Percentiles rank a stretch among this genome's conserved stretches.
Evolutionary conservation across 345 rosid genomes (phyloP).

Genomic region (Citrus inodora): DNA sequence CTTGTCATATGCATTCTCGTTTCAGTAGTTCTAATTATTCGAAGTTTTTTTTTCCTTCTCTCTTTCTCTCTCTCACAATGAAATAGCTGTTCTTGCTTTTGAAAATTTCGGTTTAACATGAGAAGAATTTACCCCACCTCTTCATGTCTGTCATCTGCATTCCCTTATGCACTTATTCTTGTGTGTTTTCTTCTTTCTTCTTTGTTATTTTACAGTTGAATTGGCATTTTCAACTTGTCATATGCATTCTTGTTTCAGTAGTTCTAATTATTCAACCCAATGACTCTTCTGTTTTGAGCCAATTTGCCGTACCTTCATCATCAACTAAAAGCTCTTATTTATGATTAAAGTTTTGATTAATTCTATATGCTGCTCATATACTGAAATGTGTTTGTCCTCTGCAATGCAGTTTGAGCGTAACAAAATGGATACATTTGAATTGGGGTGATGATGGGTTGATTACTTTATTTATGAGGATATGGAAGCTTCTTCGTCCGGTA

Average conservation of each 20-base stretch:
- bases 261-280: background rate
- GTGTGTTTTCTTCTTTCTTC: background rate
- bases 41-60: background rate
- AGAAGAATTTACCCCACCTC: background rate
- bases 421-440: constrained; percentile 98
- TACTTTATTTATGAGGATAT: constrained; percentile 63
- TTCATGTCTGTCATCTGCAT: background rate
- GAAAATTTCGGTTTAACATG: background rate
- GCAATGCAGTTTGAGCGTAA: constrained; percentile 73
- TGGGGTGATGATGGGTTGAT: constrained; percentile 96
- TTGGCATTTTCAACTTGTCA: too few species aligned
- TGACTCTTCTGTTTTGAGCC: background rate
- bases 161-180: background rate
- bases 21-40: background rate
- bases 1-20: background rate
- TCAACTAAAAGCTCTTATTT: background rate
- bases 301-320: background rate
- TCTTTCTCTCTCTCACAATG: background rate
- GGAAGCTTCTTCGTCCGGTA: constrained; percentile 82
- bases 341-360: background rate
- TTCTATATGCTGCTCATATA: background rate
- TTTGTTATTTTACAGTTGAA: background rate
- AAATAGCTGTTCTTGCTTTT: background rate
- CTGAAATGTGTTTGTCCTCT: constrained; percentile 14
- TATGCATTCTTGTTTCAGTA: background rate